Evolutionary conservation across 225 moss, liverwort and hornwort genomes (phyloP).

Genomic region (Marchantia polymorpha): DNA sequence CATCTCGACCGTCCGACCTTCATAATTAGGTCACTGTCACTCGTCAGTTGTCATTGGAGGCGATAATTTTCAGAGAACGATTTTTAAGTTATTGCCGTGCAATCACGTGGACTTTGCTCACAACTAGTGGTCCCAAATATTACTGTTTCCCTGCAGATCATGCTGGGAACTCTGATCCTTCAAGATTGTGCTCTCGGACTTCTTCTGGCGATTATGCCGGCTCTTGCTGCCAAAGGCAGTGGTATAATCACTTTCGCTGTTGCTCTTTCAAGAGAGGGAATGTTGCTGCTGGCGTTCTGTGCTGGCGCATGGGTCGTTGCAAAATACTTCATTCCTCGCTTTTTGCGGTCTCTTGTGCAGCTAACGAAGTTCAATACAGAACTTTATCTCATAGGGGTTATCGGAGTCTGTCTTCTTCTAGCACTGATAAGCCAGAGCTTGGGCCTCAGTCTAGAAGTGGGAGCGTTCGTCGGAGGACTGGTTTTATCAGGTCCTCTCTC

Average conservation of each 20-base stretch:
- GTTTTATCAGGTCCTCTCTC: constrained; percentile 33
- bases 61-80: background rate
- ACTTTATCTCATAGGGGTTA: constrained; percentile 37
- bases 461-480: constrained; percentile 44
- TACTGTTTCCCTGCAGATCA: constrained; percentile 30
- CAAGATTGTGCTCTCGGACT: constrained; percentile 51
- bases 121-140: background rate
- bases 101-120: background rate
- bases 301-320: constrained; percentile 33
- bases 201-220: constrained; percentile 46
- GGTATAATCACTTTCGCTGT: constrained; percentile 33
- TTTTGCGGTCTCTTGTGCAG: constrained; percentile 33
- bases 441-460: constrained; percentile 48
- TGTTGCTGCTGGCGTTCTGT: constrained; percentile 33
- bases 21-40: background rate
- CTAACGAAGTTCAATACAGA: constrained; percentile 46
- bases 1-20: background rate
- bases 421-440: constrained; percentile 41
- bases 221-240: constrained; percentile 45
- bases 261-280: constrained; percentile 33
- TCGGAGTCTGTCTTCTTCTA: constrained; percentile 40
- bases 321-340: constrained; percentile 36
- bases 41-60: background rate
- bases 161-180: constrained; percentile 44
- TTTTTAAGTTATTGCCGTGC: background rate